These are phyloP conservation scores for Haematococcus sp. DNA, from an alignment of 139 green algal genomes.

Conservation along the genomic window DNA sequence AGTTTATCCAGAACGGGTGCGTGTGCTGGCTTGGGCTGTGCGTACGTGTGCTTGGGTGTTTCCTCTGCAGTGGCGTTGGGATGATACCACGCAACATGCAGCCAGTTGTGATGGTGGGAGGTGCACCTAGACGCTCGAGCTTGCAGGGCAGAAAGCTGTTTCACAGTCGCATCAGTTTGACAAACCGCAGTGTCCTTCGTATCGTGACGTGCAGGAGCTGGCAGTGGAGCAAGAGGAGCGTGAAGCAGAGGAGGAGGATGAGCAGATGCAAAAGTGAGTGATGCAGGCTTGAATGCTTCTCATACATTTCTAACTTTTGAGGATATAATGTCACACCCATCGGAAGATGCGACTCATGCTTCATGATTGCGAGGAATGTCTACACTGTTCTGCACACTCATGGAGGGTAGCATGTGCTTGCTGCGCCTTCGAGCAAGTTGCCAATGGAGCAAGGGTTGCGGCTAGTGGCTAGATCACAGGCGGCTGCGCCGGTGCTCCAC, in stretches of 20 bases:
- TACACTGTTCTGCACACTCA: not conserved
- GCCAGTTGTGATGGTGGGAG: too few species aligned
- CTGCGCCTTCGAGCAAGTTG: not conserved
- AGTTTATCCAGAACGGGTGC: too few species aligned
- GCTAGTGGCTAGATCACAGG: not conserved
- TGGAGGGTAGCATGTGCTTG: not conserved
- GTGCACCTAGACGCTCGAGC: too few species aligned
- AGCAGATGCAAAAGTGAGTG: slow-evolving; percentile 33
- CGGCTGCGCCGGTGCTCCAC: not conserved
- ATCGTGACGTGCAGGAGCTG: slow-evolving; percentile 62
- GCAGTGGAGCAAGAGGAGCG: slow-evolving; percentile 72
- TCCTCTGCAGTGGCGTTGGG: not conserved
- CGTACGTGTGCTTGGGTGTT: not conserved
- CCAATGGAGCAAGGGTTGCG: not conserved
- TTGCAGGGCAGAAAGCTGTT: too few species aligned
- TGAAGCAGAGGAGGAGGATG: slow-evolving; percentile 35
- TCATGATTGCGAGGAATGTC: not conserved
- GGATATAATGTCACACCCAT: not conserved
- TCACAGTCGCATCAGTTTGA: too few species aligned
- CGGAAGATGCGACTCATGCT: not conserved
- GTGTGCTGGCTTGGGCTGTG: too few species aligned
- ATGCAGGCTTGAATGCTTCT: not conserved
- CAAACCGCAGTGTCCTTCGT: too few species aligned
- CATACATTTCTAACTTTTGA: not conserved
- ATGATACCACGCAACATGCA: too few species aligned